These are phyloP conservation scores for Noccaea caerulescens DNA, from an alignment of 345 rosid genomes.

Conservation along the genomic window DNA sequence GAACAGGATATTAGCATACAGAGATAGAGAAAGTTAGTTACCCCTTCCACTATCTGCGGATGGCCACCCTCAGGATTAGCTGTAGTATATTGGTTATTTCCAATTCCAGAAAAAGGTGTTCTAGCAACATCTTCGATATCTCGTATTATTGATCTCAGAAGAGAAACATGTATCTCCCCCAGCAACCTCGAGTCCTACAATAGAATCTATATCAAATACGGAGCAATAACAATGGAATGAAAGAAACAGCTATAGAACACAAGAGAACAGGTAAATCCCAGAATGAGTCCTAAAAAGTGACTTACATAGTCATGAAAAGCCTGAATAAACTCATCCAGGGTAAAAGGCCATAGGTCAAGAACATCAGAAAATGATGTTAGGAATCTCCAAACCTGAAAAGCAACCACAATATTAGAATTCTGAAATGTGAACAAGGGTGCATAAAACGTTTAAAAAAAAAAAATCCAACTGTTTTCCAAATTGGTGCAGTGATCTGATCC, in stretches of 20 bases:
- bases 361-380: conserved; percentile 87
- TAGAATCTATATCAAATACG: conserved; percentile 37
- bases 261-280: conserved; percentile 6
- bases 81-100: conserved; percentile 71
- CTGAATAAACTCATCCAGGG: conserved; percentile 95
- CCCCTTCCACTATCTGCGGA: conserved; percentile 96
- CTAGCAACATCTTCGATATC: conserved; percentile 96
- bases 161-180: conserved; percentile 89
- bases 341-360: conserved; percentile 97
- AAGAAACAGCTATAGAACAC: conserved; percentile 17
- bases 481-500: conserved; percentile 21
- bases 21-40: conserved; percentile 43
- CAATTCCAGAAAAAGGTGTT: conserved; percentile 83
- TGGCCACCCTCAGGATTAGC: conserved; percentile 99
- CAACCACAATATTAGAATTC: conserved; percentile 29
- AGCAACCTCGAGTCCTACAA: conserved; percentile 93
- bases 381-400: conserved; percentile 94
- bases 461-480: conserved; percentile 15
- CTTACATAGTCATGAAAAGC: conserved; percentile 96
- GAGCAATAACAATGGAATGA: conserved; percentile 29
- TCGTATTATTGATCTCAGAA: conserved; percentile 74
- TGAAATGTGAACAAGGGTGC: conserved; percentile 14
- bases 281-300: conserved; percentile 27
- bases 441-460: background rate
- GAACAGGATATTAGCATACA: conserved; percentile 11